Conservation (phyloP, 345 rosid genomes). For the Moricandia arvensis region DNA sequence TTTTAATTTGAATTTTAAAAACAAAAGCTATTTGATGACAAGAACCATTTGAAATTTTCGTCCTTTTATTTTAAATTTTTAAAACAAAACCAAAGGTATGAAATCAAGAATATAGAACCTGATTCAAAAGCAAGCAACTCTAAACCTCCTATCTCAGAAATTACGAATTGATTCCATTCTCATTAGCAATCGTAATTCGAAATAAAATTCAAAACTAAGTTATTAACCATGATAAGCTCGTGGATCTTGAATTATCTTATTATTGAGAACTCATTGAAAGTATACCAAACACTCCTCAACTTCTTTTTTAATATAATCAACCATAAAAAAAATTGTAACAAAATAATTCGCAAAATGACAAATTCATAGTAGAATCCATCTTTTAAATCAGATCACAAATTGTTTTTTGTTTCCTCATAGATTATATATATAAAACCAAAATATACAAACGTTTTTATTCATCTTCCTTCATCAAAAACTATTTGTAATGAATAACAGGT, state of each 20-base stretch:
- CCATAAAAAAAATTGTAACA: neutral
- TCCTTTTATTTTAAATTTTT: neutral
- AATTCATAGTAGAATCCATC: slow-evolving; percentile 4
- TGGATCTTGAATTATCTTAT: neutral
- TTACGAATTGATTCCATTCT: slow-evolving; percentile 8
- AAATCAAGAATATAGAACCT: slow-evolving; percentile 24
- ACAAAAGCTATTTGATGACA: slow-evolving; percentile 7
- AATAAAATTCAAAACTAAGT: neutral
- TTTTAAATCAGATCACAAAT: neutral
- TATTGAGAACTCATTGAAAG: slow-evolving; percentile 4
- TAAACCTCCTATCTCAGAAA: slow-evolving; percentile 10
- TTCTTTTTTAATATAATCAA: neutral
- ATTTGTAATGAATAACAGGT: slow-evolving; percentile 56
- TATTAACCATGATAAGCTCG: neutral
- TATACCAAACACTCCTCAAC: slow-evolving; percentile 6
- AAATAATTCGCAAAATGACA: slow-evolving; percentile 9
- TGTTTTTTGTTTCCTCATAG: slow-evolving; percentile 4
- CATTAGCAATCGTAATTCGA: neutral
- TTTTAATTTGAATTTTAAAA: neutral
- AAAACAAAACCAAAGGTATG: slow-evolving; percentile 4
- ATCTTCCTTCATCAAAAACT: neutral
- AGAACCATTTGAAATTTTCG: slow-evolving; percentile 1
- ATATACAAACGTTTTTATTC: slow-evolving; percentile 22
- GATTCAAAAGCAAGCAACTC: slow-evolving; percentile 20
- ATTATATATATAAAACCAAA: neutral